These are phyloP conservation scores for Boletus sp. DNA, from an alignment of 768 basidiomycete genomes.

Conservation along the genomic window DNA sequence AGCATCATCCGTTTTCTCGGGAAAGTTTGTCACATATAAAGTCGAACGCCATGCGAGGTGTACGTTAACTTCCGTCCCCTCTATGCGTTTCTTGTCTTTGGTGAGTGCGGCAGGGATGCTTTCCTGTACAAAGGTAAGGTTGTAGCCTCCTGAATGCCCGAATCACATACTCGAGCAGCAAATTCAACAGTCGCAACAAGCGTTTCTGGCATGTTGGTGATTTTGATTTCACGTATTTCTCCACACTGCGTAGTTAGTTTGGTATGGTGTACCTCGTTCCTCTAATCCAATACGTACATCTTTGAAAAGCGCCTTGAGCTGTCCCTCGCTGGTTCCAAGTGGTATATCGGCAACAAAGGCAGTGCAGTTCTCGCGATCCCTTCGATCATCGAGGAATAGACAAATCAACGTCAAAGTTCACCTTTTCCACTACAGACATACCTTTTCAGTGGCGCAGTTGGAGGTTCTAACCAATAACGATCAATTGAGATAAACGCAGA, in stretches of 20 bases:
- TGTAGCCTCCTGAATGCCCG: neutral
- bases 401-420: neutral
- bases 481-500: neutral
- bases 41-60: slow-evolving; percentile 94
- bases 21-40: slow-evolving; percentile 94
- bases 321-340: slow-evolving; percentile 53
- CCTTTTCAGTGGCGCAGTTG: slow-evolving; percentile 58
- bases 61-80: slow-evolving; percentile 74
- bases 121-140: slow-evolving; percentile 45
- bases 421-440: slow-evolving; percentile 19
- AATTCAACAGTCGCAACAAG: slow-evolving; percentile 91
- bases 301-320: slow-evolving; percentile 74
- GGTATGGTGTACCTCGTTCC: neutral
- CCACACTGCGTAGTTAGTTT: slow-evolving; percentile 68
- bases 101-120: slow-evolving; percentile 84
- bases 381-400: slow-evolving; percentile 27
- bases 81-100: slow-evolving; percentile 89
- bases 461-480: slow-evolving; percentile 37
- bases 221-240: slow-evolving; percentile 76
- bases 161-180: slow-evolving; percentile 43
- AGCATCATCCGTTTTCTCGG: slow-evolving; percentile 77
- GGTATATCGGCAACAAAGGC: slow-evolving; percentile 82
- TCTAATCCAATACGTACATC: slow-evolving; percentile 55
- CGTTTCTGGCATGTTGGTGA: slow-evolving; percentile 56
- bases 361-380: slow-evolving; percentile 94